Conservation (phyloP, 2,329 filamentous ascomycete species). For the Alternaria sp. region DNA sequence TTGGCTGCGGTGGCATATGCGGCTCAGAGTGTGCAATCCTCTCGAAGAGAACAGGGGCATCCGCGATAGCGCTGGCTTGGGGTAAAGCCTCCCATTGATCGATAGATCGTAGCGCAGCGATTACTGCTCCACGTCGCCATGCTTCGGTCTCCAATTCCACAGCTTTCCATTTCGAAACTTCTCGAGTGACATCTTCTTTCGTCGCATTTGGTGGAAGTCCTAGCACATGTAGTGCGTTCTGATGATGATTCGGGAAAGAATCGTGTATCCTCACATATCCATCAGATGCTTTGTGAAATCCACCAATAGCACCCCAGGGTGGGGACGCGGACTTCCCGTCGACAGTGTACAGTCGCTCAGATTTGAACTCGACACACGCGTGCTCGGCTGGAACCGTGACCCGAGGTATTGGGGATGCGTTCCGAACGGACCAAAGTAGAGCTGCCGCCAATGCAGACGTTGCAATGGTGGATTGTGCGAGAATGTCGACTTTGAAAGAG, state of each 20-base stretch:
- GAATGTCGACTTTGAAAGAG: constrained; percentile 63
- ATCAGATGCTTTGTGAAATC: constrained; percentile 61
- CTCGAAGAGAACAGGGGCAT: constrained; percentile 59
- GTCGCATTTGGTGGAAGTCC: constrained; percentile 47
- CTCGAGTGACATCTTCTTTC: constrained; percentile 52
- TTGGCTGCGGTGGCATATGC: constrained; percentile 14
- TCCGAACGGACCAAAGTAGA: constrained; percentile 54
- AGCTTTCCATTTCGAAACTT: constrained; percentile 54
- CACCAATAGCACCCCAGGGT: constrained; percentile 59
- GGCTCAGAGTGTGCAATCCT: constrained; percentile 40
- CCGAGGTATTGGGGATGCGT: constrained; percentile 38
- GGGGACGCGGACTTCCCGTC: constrained; percentile 48
- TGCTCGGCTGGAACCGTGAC: constrained; percentile 58
- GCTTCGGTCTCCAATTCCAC: constrained; percentile 61
- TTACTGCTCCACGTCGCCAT: constrained; percentile 53
- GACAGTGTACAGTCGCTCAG: constrained; percentile 61
- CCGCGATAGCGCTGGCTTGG: constrained; percentile 56
- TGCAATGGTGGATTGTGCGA: constrained; percentile 64
- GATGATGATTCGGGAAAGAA: constrained; percentile 61
- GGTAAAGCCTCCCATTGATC: constrained; percentile 62
- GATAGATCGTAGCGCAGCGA: constrained; percentile 61
- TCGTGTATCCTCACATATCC: constrained; percentile 66
- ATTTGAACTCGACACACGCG: constrained; percentile 63
- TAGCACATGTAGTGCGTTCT: constrained; percentile 57
- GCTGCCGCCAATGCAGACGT: constrained; percentile 62